Percentiles rank a stretch among this genome's conserved stretches.
These are phyloP conservation scores for Malus fusca DNA, from an alignment of 306 rosid genomes.

Conservation along the genomic window DNA sequence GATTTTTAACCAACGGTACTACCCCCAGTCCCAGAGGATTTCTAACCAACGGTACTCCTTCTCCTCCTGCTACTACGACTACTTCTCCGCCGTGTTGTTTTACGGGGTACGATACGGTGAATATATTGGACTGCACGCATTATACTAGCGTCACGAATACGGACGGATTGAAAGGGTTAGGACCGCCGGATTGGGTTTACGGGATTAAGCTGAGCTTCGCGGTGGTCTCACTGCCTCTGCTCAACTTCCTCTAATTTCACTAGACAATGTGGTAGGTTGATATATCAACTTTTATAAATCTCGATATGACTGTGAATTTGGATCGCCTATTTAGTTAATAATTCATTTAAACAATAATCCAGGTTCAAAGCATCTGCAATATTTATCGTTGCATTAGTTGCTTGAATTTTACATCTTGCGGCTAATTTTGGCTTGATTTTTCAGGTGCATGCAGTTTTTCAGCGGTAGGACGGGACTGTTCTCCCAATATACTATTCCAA, in stretches of 20 bases:
- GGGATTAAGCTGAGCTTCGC: conserved; percentile 70
- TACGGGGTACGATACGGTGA: conserved; percentile 59
- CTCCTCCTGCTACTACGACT: not conserved
- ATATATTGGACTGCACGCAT: conserved; percentile 78
- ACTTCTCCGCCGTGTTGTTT: conserved; percentile 84
- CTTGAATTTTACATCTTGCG: not conserved
- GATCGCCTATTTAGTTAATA: too few relatives aligned
- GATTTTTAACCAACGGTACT: conserved; percentile 21
- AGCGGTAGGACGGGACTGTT: conserved; percentile 26
- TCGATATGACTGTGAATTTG: not conserved
- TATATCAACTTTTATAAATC: not conserved
- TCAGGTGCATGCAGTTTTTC: conserved; percentile 43
- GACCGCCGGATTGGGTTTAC: conserved; percentile 84
- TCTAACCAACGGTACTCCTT: conserved; percentile 18
- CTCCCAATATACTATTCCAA: not conserved
- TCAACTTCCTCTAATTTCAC: conserved; percentile 51
- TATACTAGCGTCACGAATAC: conserved; percentile 59
- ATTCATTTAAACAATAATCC: not conserved
- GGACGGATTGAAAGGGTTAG: conserved; percentile 47
- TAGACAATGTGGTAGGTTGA: conserved; percentile 56
- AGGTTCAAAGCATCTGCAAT: not conserved
- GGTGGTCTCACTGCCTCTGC: conserved; percentile 61
- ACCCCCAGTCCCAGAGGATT: not conserved
- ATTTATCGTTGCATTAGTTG: not conserved
- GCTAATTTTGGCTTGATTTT: not conserved